These are phyloP conservation scores for Cyclotella cryptica DNA, from an alignment of 108 stramenopile species.

Conservation along the genomic window DNA sequence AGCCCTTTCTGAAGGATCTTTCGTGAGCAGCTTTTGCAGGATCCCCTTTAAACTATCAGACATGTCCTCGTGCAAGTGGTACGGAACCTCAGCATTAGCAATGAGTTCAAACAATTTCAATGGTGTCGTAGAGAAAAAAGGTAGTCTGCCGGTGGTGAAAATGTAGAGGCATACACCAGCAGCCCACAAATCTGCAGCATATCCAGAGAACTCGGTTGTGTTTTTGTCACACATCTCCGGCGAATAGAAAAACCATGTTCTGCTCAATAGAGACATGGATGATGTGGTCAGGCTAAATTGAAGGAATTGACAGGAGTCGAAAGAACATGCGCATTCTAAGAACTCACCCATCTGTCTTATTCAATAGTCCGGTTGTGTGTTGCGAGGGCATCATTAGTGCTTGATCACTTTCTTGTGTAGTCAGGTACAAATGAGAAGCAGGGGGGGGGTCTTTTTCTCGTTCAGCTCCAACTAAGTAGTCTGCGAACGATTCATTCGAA, in stretches of 20 bases:
- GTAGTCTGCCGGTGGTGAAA: conserved; percentile 83
- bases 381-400: conserved; percentile 70
- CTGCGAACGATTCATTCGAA: neutral
- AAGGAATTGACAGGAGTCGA: too few relatives aligned
- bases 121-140: conserved; percentile 81
- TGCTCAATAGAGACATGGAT: neutral
- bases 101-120: conserved; percentile 78
- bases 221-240: conserved; percentile 83
- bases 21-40: conserved; percentile 64
- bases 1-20: conserved; percentile 73
- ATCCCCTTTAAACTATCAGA: conserved; percentile 65
- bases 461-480: conserved; percentile 11
- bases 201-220: conserved; percentile 74
- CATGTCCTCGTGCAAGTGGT: conserved; percentile 52
- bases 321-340: too few relatives aligned
- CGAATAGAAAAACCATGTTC: conserved; percentile 86
- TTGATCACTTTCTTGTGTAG: conserved; percentile 41
- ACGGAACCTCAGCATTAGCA: conserved; percentile 57
- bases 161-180: conserved; percentile 91
- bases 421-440: conserved; percentile 10
- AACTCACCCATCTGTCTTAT: conserved; percentile 79
- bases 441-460: conserved; percentile 2
- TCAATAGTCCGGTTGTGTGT: conserved; percentile 66
- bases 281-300: too few relatives aligned
- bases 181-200: conserved; percentile 92